Base-by-base conservation (phyloP, 1,284 basidiomycete species). In the Somion occarium region DNA sequence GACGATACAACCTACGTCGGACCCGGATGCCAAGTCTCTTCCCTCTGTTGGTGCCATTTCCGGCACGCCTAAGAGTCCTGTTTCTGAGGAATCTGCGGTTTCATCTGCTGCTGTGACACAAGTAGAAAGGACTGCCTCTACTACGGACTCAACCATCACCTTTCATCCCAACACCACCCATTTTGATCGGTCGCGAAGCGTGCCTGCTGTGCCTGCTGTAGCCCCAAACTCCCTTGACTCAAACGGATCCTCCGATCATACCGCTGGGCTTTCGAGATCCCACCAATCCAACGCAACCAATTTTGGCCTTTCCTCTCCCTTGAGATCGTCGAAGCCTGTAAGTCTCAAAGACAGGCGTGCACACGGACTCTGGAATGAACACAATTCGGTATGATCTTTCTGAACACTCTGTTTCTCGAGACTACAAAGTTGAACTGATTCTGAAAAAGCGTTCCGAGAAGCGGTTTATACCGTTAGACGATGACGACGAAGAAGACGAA, bases 381-480 rank as follows among this genome's bases (percentile, higher is more conserved):
- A 5, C 25, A 34, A 5, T 13, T 53, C 48, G 64, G 62, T 25
- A 53, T 60, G 30, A 15, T 34, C 7, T 34, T n/a, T n/a, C n/a
- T n/a, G n/a, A n/a, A n/a, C n/a, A n/a, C n/a, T n/a, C n/a, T 58
- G 12, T 22, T 34, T 3, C 12, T 27, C 22, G 19, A 15, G 12
- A 24, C 2, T 18, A 24, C 18, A 9, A 44, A 12, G 30, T 22
- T 41, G 7, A 19, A 18, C n/a, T 19, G n/a, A 25, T 53, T 37
- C 53, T 22, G 15, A n/a, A 12, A 13, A 20, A 60, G 60, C 51
- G 53, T 5, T 52, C 52, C 13, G 58, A 58, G 12, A 66, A 66
- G 51, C 52, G 65, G 18, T 67, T 62, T 54, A 65, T 67, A 12
- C 54, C 59, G 2, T 52, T 67, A 1, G 61, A 62, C 19, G 63